A percentile compares a stretch with the other conserved stretches of the same genome.
phyloP scores from a whole-genome alignment of 192 early-diverging fungal species.

The Spizellomyces punctatus region DNA sequence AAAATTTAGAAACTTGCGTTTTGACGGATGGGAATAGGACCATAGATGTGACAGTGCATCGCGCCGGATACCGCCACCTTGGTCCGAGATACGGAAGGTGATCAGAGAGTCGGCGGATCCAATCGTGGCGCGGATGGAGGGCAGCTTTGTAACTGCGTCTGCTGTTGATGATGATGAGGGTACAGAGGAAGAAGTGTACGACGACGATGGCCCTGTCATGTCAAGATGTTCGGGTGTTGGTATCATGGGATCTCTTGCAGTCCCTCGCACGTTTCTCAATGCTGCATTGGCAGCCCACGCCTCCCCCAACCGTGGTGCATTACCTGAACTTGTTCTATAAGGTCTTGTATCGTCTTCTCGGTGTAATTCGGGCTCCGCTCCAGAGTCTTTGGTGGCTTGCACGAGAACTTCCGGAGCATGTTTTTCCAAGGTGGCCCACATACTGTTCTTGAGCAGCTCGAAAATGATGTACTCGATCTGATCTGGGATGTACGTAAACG shows the following conservation, averaged over 20 bases:
- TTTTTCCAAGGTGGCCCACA: slow-evolving; percentile 69
- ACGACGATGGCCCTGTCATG: slow-evolving; percentile 13
- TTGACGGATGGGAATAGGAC: slow-evolving; percentile 74
- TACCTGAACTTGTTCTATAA: not conserved
- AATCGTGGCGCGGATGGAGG: slow-evolving; percentile 85
- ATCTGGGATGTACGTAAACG: slow-evolving; percentile 92
- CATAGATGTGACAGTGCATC: slow-evolving; percentile 72
- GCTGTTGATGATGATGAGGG: slow-evolving; percentile 9
- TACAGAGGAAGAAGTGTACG: not conserved
- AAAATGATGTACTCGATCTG: slow-evolving; percentile 94
- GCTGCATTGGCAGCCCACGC: slow-evolving; percentile 26
- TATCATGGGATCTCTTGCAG: slow-evolving; percentile 4
- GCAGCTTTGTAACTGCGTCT: slow-evolving; percentile 45
- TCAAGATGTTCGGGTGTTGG: slow-evolving; percentile 5
- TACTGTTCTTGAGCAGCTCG: slow-evolving; percentile 87
- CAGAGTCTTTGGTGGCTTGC: not conserved
- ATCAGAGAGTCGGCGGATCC: slow-evolving; percentile 74
- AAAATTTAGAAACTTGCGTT: slow-evolving; percentile 64
- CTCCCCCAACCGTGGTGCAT: slow-evolving; percentile 15
- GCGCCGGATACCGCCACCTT: slow-evolving; percentile 83
- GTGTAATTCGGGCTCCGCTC: not conserved
- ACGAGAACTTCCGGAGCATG: slow-evolving; percentile 36
- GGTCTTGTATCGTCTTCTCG: not conserved
- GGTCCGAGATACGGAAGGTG: slow-evolving; percentile 90
- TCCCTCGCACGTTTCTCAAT: not conserved